Base-by-base conservation (phyloP, 2,329 filamentous ascomycete species). In the Dothistroma septosporum region DNA sequence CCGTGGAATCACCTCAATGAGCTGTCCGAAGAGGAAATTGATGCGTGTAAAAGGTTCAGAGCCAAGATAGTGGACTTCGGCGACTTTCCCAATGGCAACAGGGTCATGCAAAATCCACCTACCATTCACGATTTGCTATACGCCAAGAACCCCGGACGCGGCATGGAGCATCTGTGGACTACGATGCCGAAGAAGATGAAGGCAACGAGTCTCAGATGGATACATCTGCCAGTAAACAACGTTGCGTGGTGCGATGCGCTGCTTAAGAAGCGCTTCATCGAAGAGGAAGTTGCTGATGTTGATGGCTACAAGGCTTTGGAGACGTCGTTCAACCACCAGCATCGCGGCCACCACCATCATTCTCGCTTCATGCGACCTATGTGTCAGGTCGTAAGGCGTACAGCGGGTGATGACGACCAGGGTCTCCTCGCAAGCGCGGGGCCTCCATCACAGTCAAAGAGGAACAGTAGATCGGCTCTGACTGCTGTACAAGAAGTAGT, bases 231-330 rank as follows among this genome's bases (percentile, higher is more conserved):
- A 16, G 77, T 76, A 0, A 79, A 79, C 58, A 80, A 84, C 69
- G 80, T 85, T 67, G 80, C 82, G 0, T 88, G 85, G 85, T 81
- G 84, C 4, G 85, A 87, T 71, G 80, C 84, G 0, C 74, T 88
- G 1, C 73, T 87, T n/a, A 83, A 84, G 0, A 87, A 87, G 64
- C 80, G 80, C 8, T 87, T 87, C 65, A 83, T 87, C 35, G 85
- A 88, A 69, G 82, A 84, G 41, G 84, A 84, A 0, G 80, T 82
- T 16, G 79, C 79, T n/a, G 85, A 87, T 68, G 80, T 86, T 1
- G 83, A 86, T 67, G 82, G 82, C 1, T 87, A 86, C 74, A 87
- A 86, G 66, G 82, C 83, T 0, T 69, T 88, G 2, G 84, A 85
- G 66, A 80, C 82, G 62, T 85, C 82, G 3, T 86, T 87, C 63